Percentiles rank a stretch among this genome's conserved stretches.
phyloP scores from a whole-genome alignment of 129 eudicot genomes.

The Calendula officinalis region DNA sequence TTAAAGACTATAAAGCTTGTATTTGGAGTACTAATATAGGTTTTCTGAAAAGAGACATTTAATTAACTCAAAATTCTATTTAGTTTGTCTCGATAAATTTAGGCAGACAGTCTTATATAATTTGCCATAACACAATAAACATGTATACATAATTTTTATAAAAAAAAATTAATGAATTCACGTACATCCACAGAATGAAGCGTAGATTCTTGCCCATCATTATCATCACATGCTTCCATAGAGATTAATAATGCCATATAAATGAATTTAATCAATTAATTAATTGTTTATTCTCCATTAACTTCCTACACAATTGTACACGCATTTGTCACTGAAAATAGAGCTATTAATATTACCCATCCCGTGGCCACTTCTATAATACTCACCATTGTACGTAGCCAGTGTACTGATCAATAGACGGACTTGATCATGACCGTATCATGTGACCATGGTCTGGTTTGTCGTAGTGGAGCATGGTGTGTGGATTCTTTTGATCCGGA shows the following conservation, averaged over 20 bases:
- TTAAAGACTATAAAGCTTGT: no score
- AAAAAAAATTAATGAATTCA: no score
- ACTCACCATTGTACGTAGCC: conserved; percentile 34
- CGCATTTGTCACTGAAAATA: conserved; percentile 81
- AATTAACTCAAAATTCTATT: no score
- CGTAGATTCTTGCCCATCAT: conserved; percentile 40
- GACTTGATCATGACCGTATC: conserved; percentile 37
- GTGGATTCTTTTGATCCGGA: conserved; percentile 44
- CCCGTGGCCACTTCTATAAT: conserved; percentile 35
- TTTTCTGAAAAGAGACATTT: no score
- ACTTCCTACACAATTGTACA: conserved; percentile 59
- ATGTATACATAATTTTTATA: conserved; percentile 1
- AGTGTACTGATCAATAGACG: conserved; percentile 24
- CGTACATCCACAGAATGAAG: conserved; percentile 39
- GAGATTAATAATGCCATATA: conserved; percentile 9
- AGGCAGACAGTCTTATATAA: not conserved
- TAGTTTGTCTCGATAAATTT: not conserved
- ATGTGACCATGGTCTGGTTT: conserved; percentile 45
- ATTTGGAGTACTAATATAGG: no score
- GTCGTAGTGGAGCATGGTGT: conserved; percentile 51
- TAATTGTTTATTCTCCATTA: conserved; percentile 29
- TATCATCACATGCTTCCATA: conserved; percentile 33
- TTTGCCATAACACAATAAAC: not conserved
- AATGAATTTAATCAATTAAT: not conserved
- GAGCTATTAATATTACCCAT: conserved; percentile 70